Conservation (phyloP, 306 rosid genomes). For the Dalbergia oliveri region DNA sequence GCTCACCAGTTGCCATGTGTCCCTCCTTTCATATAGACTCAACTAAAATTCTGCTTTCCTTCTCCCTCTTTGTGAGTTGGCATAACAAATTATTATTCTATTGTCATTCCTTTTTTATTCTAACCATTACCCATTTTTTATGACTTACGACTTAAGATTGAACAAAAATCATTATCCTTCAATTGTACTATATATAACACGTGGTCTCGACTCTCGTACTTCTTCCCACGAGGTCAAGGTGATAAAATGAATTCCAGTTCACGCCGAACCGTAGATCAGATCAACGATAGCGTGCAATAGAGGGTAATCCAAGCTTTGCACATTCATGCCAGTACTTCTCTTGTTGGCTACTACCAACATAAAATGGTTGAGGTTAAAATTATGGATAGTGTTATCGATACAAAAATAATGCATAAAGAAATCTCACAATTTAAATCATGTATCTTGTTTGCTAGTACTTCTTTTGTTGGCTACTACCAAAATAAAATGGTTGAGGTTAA, state of each 20-base stretch:
- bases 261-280: constrained; percentile 29
- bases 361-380: not conserved
- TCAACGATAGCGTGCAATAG: constrained; percentile 29
- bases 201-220: not conserved
- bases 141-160: not conserved
- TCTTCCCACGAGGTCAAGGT: constrained; percentile 3
- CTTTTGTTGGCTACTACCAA: not conserved
- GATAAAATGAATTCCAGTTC: constrained; percentile 3
- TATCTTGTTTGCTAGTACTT: not conserved
- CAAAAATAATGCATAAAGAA: too few relatives aligned
- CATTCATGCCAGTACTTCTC: not conserved
- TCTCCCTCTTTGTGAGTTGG: too few relatives aligned
- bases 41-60: too few relatives aligned
- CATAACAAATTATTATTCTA: too few relatives aligned
- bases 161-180: constrained; percentile 3
- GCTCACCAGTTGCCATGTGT: too few relatives aligned
- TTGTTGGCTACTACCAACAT: constrained; percentile 6
- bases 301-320: not conserved
- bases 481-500: not conserved
- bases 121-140: not conserved
- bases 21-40: too few relatives aligned
- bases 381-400: not conserved
- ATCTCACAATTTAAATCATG: too few relatives aligned
- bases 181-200: not conserved
- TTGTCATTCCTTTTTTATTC: too few relatives aligned